Percentiles rank a stretch among this genome's conserved stretches.
Conservation (phyloP, 202 grass and related monocot species). For the Schoenoplectus tabernaemontani region DNA sequence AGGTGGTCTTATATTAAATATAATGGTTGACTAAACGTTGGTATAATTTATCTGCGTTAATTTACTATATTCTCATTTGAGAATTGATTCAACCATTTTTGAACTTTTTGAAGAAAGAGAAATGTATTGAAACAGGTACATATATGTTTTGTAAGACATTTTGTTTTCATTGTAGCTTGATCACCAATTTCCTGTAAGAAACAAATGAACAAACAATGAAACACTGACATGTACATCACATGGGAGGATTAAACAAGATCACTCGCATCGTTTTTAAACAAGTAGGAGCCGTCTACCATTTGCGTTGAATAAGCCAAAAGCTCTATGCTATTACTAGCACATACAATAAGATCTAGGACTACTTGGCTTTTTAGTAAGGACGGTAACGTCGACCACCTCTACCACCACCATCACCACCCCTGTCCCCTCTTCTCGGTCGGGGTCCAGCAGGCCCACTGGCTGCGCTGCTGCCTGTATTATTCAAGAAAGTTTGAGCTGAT, state of each 20-base stretch:
- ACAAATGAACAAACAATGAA: no score
- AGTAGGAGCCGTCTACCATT: not conserved
- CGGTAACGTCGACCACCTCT: constrained; percentile 44
- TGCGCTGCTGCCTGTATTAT: constrained; percentile 67
- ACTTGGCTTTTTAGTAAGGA: constrained; percentile 45
- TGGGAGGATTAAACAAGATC: not conserved
- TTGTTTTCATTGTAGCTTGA: no score
- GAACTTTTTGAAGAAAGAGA: no score
- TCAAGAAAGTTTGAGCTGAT: not conserved
- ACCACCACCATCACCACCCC: constrained; percentile 41
- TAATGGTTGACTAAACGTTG: no score
- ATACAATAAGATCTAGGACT: not conserved
- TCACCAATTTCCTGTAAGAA: no score
- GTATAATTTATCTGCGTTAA: no score
- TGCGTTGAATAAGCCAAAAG: not conserved
- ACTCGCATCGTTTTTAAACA: not conserved
- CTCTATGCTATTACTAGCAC: not conserved
- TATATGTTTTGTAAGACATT: no score
- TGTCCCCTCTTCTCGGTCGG: constrained; percentile 45
- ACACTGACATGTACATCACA: no score
- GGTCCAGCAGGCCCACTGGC: constrained; percentile 42
- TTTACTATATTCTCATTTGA: no score
- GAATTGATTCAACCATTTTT: no score
- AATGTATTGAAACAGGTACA: no score
- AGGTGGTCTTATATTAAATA: no score